Conservation (phyloP, 2,329 filamentous ascomycete species). For the Microsporum canis region DNA sequence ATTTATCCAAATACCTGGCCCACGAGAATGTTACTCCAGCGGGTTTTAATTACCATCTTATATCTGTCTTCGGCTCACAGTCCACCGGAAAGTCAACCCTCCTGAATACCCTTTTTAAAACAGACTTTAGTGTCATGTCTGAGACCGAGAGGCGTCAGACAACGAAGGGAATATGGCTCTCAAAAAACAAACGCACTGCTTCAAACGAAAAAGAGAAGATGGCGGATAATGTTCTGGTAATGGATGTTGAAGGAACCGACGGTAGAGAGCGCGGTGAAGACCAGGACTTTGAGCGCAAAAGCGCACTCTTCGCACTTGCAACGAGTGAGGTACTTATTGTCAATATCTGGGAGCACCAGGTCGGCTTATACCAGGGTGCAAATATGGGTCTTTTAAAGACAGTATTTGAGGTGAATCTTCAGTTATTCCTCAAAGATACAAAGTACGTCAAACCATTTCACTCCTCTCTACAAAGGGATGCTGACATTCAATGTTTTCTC, state of each 20-base stretch:
- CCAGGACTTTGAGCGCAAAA: conserved; percentile 98
- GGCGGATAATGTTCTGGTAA: conserved; percentile 96
- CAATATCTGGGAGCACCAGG: conserved; percentile 99
- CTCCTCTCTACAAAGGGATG: not conserved
- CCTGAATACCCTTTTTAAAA: conserved; percentile 90
- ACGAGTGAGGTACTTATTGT: conserved; percentile 97
- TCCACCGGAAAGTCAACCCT: conserved; percentile 97
- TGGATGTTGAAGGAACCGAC: conserved; percentile 98
- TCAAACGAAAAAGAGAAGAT: conserved; percentile 46
- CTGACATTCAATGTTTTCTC: not conserved
- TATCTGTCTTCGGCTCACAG: conserved; percentile 97
- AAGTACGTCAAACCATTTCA: conserved; percentile 47
- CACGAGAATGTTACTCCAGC: conserved; percentile 69
- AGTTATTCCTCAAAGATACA: conserved; percentile 91
- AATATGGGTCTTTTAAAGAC: conserved; percentile 99
- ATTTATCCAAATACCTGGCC: conserved; percentile 71
- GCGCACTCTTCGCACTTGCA: conserved; percentile 88
- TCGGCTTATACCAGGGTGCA: conserved; percentile 92
- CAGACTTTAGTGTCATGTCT: conserved; percentile 94
- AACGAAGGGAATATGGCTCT: conserved; percentile 99
- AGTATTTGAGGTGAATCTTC: conserved; percentile 95
- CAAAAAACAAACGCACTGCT: conserved; percentile 68
- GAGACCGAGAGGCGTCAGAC: conserved; percentile 90
- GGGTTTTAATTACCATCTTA: conserved; percentile 98
- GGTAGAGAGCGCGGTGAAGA: conserved; percentile 93